phyloP scores from a whole-genome alignment of 2,329 filamentous ascomycete genomes.

The Penicillium sumatraense region DNA sequence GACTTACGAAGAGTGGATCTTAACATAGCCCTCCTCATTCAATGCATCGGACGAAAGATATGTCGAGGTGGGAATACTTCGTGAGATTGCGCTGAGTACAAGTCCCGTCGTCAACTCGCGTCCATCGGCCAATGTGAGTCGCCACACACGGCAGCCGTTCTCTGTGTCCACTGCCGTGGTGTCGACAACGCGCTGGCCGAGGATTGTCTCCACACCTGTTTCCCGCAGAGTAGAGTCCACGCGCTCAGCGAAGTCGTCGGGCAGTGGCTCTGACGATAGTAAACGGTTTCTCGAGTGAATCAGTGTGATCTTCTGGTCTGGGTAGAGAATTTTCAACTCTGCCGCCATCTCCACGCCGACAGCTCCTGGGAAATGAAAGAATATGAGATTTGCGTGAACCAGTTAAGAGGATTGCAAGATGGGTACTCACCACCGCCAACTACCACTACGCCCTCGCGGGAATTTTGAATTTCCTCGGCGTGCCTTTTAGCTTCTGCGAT shows the following conservation, averaged over 20 bases:
- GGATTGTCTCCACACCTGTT: constrained; percentile 57
- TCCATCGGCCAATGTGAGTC: constrained; percentile 65
- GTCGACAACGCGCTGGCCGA: constrained; percentile 33
- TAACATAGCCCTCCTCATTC: constrained; percentile 69
- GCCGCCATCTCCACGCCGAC: constrained; percentile 83
- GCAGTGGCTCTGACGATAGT: constrained; percentile 73
- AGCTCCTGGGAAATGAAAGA: constrained; percentile 56
- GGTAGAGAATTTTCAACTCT: constrained; percentile 72
- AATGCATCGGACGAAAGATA: constrained; percentile 65
- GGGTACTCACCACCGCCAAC: constrained; percentile 66
- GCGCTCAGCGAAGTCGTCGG: constrained; percentile 67
- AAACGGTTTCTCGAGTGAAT: constrained; percentile 73
- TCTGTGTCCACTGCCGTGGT: constrained; percentile 25
- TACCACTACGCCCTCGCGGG: constrained; percentile 61
- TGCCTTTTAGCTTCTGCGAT: constrained; percentile 30
- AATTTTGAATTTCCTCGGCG: constrained; percentile 48
- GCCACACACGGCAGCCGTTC: constrained; percentile 23
- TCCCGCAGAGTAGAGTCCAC: constrained; percentile 64
- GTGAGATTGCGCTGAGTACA: constrained; percentile 72
- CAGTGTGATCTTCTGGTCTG: constrained; percentile 69
- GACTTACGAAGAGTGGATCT: constrained; percentile 57
- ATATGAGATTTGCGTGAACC: not conserved
- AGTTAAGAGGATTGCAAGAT: not conserved
- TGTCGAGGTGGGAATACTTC: constrained; percentile 63
- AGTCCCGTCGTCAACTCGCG: constrained; percentile 64